phyloP scores from a whole-genome alignment of 139 green algal species.

The Parachlorella kessleri region DNA sequence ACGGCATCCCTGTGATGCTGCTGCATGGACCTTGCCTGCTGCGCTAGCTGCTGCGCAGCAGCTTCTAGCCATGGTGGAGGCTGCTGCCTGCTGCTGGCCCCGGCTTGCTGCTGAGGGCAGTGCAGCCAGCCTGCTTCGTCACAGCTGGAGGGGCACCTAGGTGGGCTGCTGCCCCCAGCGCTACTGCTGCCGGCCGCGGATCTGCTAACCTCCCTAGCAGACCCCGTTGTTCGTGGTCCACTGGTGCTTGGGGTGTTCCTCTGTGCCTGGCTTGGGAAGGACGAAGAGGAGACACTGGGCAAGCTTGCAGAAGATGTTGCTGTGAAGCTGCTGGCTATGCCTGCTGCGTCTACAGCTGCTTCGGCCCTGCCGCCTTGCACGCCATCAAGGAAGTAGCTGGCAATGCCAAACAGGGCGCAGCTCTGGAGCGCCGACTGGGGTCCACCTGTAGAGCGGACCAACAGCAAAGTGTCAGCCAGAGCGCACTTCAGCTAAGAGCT shows the following conservation, averaged over 20 bases:
- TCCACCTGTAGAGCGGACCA: constrained; percentile 33
- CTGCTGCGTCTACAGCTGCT: not conserved
- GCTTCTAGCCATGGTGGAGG: not conserved
- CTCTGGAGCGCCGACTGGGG: constrained; percentile 30
- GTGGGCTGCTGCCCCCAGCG: not conserved
- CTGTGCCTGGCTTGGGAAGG: too few relatives aligned
- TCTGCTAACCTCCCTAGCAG: not conserved
- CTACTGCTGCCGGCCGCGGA: not conserved
- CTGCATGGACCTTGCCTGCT: not conserved
- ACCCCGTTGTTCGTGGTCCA: not conserved
- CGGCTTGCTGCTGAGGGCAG: not conserved
- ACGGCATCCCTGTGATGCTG: not conserved
- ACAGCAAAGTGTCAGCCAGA: too few relatives aligned
- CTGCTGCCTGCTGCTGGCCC: constrained; percentile 6
- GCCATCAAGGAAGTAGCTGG: constrained; percentile 48
- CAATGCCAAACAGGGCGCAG: constrained; percentile 40
- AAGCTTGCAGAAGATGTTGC: too few relatives aligned
- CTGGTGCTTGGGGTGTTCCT: not conserved
- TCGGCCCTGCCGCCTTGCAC: constrained; percentile 1
- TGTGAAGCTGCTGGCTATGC: too few relatives aligned
- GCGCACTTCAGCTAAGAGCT: too few relatives aligned
- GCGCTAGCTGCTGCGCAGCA: not conserved
- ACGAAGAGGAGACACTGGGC: too few relatives aligned
- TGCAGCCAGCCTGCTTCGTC: too few relatives aligned
- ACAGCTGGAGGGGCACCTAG: not conserved